Evolutionary conservation across 2,329 filamentous ascomycete species (phyloP), one percentile per base, ranked within the genome.

Genomic region (Aureobasidium melanogenum): DNA sequence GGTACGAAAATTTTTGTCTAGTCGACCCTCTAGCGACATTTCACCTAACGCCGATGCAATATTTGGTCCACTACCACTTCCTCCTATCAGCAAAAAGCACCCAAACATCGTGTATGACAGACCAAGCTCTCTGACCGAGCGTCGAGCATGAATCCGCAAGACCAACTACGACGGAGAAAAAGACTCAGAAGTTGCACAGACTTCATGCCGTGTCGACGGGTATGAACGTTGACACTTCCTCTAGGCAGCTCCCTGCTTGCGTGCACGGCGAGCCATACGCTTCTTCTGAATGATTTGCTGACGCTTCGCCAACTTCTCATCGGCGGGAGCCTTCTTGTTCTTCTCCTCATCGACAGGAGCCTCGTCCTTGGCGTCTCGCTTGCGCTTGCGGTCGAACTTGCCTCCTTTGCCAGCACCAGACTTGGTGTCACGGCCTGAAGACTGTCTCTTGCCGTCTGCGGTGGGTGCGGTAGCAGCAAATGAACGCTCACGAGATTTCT

Each of bases 221-320:
- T 44, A 34, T 43, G 52, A 34, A 56, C 52, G 9, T 56, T 39
- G 28, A 56, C 32, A 57, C 41, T 17, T 26, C n/a, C 50, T 54
- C 5, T 51, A 56, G 10, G 39, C 39, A 32, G 8, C 52, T n/a
- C 63, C 63, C 28, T 62, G 32, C 71, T 84, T 80, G 72, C 67
- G 64, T 63, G 73, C 70, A 65, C 77, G 79, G 60, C 91, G 84
- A 79, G 88, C 83, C 77, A 88, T 84, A 64, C 91, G 82, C 79
- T 96, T 97, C 74, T 89, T 87, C 52, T 85, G 87, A 73, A 96
- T 95, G 69, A 97, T 89, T 69, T 86, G 87, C 69, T 91, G 89
- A 64, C 84, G 76, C 71, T 82, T 83, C 28, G 82, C 82, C 59
- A 84, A 71, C 75, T 78, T 77, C 64, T 79, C 82, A 68, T 85